Evolutionary conservation across 1,284 basidiomycete genomes (phyloP).

Genomic region (Cryptococcus sp.): DNA sequence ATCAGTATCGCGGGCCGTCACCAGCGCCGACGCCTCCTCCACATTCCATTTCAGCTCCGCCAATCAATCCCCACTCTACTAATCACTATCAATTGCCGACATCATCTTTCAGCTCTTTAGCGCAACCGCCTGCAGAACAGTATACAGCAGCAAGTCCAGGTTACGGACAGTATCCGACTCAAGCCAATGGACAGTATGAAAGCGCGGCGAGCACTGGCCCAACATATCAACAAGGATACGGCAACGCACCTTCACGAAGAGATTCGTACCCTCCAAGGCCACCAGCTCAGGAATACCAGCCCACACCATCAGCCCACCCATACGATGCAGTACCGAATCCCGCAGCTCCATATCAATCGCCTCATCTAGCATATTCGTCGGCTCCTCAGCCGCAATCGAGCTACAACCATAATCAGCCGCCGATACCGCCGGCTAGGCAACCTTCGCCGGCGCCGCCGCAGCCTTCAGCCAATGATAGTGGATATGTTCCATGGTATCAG

Average conservation of each 20-base stretch:
- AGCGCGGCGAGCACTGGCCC: neutral
- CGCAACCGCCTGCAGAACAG: conserved; percentile 18
- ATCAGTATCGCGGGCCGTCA: conserved; percentile 11
- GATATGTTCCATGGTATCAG: conserved; percentile 49
- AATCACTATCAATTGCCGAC: conserved; percentile 29
- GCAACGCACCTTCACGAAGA: conserved; percentile 5
- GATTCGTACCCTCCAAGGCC: conserved; percentile 15
- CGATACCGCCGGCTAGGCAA: neutral
- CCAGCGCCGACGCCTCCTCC: conserved; percentile 25
- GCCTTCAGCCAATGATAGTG: conserved; percentile 10
- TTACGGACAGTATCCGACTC: conserved; percentile 8
- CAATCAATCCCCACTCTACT: conserved; percentile 10
- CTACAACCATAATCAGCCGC: conserved; percentile 2
- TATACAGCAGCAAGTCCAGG: conserved; percentile 20
- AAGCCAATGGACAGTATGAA: neutral
- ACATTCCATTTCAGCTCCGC: conserved; percentile 34
- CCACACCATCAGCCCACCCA: conserved; percentile 4
- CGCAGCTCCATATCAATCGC: neutral
- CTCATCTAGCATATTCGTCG: conserved; percentile 6
- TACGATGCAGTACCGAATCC: neutral
- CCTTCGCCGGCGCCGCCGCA: conserved; percentile 1
- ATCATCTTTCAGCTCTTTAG: conserved; percentile 26
- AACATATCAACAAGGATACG: conserved; percentile 2
- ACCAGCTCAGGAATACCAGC: conserved; percentile 8
- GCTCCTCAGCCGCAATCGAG: conserved; percentile 5